These are phyloP conservation scores for Talaromyces rugulosus DNA, from an alignment of 2,329 filamentous ascomycete genomes.

Conservation along the genomic window DNA sequence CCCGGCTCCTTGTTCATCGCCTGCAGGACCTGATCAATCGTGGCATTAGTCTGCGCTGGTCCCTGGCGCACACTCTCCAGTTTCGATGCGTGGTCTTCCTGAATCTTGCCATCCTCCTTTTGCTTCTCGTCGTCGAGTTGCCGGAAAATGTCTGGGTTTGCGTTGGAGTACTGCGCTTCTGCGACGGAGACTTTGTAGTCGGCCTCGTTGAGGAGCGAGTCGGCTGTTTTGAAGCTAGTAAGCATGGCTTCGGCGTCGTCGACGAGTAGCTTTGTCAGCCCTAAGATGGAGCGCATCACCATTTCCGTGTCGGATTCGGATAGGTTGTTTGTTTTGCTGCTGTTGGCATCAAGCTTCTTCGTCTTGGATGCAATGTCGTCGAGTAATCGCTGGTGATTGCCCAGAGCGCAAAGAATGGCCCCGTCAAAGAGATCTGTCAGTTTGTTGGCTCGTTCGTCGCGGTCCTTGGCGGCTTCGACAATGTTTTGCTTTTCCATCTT, in stretches of 20 bases:
- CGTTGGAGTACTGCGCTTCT: conserved; percentile 45
- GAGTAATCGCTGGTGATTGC: conserved; percentile 48
- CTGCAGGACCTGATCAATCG: conserved; percentile 36
- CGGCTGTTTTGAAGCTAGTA: conserved; percentile 44
- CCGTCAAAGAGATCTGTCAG: conserved; percentile 51
- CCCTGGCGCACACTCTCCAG: conserved; percentile 39
- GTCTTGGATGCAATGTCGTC: conserved; percentile 45
- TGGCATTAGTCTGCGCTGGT: conserved; percentile 32
- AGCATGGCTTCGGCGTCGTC: conserved; percentile 45
- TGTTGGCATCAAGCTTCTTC: conserved; percentile 31
- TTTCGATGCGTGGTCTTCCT: conserved; percentile 38
- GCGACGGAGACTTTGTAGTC: conserved; percentile 53
- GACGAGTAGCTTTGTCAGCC: conserved; percentile 37
- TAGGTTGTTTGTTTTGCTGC: conserved; percentile 28
- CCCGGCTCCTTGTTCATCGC: conserved; percentile 28
- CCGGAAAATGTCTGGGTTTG: conserved; percentile 38
- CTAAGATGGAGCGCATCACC: conserved; percentile 35
- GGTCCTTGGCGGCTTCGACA: conserved; percentile 46
- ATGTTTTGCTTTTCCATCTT: conserved; percentile 49
- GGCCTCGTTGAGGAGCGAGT: conserved; percentile 48
- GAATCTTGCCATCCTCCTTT: conserved; percentile 46
- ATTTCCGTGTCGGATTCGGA: conserved; percentile 31
- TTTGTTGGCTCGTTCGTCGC: conserved; percentile 46
- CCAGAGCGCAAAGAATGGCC: conserved; percentile 47
- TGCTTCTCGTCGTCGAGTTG: conserved; percentile 44